Conservation (phyloP, 1,139 yeast species). For the Kodamaea ohmeri region DNA sequence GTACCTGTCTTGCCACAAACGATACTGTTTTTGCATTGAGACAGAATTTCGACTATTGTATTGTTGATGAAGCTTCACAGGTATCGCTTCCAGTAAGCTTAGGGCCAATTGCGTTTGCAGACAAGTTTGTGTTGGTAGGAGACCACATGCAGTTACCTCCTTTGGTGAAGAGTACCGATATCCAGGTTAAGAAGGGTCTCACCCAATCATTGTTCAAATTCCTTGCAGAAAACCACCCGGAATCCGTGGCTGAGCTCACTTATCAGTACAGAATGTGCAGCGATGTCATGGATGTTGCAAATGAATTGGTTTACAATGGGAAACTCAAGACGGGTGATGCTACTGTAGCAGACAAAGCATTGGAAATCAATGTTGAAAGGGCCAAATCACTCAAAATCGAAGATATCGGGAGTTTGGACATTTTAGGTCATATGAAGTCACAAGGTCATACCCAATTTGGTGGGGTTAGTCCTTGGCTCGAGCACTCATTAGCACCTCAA, state of each 20-base stretch:
- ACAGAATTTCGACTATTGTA: constrained; percentile 80
- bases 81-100: constrained; percentile 85
- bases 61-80: constrained; percentile 95
- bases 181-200: constrained; percentile 58
- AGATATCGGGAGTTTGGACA: not conserved
- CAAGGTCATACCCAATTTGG: not conserved
- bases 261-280: constrained; percentile 91
- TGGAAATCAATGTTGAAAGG: constrained; percentile 19
- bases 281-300: constrained; percentile 83
- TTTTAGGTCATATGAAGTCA: not conserved
- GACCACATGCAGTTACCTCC: constrained; percentile 95
- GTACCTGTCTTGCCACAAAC: constrained; percentile 78
- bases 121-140: constrained; percentile 85
- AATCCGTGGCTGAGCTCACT: constrained; percentile 68
- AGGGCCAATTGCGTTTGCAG: constrained; percentile 80
- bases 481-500: constrained; percentile 26
- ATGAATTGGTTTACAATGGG: constrained; percentile 73
- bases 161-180: constrained; percentile 60
- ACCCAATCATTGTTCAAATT: constrained; percentile 73
- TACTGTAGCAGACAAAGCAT: constrained; percentile 45
- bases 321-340: constrained; percentile 72
- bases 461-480: constrained; percentile 29
- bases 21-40: constrained; percentile 59
- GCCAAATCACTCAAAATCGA: not conserved
- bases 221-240: constrained; percentile 69